phyloP scores from a whole-genome alignment of 2,329 filamentous ascomycete species.

The Aspergillus japonicus region DNA sequence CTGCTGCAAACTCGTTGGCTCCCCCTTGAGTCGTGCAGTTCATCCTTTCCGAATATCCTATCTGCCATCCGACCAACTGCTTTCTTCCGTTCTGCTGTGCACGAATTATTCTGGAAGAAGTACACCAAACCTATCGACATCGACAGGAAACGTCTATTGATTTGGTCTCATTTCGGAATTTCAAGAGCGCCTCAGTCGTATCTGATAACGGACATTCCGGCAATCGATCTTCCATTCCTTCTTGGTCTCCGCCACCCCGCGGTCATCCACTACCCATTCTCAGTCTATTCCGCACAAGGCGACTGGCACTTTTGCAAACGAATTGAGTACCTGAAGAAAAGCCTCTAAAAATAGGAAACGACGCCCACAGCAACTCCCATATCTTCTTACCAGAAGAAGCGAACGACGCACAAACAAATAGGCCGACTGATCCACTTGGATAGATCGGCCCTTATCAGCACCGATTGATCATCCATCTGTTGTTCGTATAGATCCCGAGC shows the following conservation, averaged over 20 bases:
- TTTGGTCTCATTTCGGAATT: background rate
- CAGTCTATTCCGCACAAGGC: slow-evolving; percentile 14
- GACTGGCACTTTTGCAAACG: slow-evolving; percentile 15
- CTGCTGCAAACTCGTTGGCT: slow-evolving; percentile 16
- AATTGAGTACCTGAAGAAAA: background rate
- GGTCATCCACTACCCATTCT: slow-evolving; percentile 31
- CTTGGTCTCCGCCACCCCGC: slow-evolving; percentile 24
- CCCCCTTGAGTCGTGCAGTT: slow-evolving; percentile 27
- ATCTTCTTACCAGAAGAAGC: slow-evolving; percentile 5
- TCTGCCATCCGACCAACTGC: slow-evolving; percentile 2
- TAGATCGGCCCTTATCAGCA: background rate
- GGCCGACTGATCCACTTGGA: slow-evolving; percentile 2
- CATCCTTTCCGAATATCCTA: slow-evolving; percentile 13
- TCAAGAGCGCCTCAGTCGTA: slow-evolving; percentile 4
- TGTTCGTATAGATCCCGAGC: background rate
- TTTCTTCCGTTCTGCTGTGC: slow-evolving; percentile 30
- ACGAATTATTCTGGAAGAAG: slow-evolving; percentile 19
- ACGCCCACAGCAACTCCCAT: slow-evolving; percentile 12
- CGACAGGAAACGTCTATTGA: slow-evolving; percentile 11
- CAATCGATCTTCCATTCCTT: slow-evolving; percentile 35
- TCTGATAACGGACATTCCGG: slow-evolving; percentile 33
- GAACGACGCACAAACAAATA: slow-evolving; percentile 9
- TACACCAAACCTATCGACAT: slow-evolving; percentile 24
- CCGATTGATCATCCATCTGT: background rate
- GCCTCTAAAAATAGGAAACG: slow-evolving; percentile 18